phyloP scores from a whole-genome alignment of 192 early-diverging fungal species.

The Funneliformis mosseae region DNA sequence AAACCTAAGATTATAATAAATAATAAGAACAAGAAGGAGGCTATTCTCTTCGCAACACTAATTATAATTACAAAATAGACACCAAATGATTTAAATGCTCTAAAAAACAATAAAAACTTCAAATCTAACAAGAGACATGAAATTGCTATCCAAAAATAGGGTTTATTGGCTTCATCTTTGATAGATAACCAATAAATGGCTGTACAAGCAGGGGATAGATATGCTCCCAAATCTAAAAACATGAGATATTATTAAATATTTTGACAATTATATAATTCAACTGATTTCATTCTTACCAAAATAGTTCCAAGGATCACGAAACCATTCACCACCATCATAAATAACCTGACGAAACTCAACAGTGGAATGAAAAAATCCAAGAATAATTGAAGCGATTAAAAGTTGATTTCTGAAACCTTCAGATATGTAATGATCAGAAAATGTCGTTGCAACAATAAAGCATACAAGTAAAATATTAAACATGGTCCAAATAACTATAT shows the following conservation, averaged over 20 bases:
- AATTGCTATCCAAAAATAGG: background rate
- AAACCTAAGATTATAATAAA: background rate
- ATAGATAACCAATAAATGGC: background rate
- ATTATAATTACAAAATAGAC: conserved; percentile 18
- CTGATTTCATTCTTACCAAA: background rate
- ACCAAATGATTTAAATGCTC: conserved; percentile 3
- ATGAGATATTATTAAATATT: background rate
- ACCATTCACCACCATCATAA: background rate
- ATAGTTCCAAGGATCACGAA: conserved; percentile 6
- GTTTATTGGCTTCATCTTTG: background rate
- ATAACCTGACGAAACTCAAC: conserved; percentile 19
- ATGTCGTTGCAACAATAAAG: too few species aligned
- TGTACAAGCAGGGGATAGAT: background rate
- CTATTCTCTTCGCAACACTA: background rate
- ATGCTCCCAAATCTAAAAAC: conserved; percentile 3
- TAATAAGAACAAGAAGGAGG: background rate
- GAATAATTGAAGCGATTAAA: background rate
- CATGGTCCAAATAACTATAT: too few species aligned
- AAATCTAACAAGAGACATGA: background rate
- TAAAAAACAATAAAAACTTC: conserved; percentile 16
- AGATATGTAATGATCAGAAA: conserved; percentile 13
- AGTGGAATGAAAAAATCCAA: background rate
- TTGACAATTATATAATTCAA: background rate
- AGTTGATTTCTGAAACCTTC: background rate
- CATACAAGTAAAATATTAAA: too few species aligned